Conservation (phyloP, 2,329 filamentous ascomycete genomes). For the Fusarium sp. region DNA sequence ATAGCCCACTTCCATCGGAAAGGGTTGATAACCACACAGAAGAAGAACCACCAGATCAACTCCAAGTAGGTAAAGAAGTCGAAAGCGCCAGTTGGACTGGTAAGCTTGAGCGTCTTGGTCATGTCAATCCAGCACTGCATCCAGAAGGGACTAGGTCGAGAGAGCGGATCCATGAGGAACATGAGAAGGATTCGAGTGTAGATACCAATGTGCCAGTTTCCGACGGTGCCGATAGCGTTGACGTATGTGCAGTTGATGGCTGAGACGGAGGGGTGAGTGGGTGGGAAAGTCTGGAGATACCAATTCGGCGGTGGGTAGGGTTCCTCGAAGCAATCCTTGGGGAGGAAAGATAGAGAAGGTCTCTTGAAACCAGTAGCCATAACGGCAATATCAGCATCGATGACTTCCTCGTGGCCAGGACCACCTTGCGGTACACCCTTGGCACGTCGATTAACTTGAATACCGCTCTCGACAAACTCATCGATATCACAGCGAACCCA, state of each 20-base stretch:
- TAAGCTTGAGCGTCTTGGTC: conserved; percentile 75
- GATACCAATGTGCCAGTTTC: conserved; percentile 90
- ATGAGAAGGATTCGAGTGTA: conserved; percentile 88
- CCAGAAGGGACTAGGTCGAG: conserved; percentile 75
- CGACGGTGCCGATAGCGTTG: conserved; percentile 81
- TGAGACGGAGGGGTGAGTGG: conserved; percentile 76
- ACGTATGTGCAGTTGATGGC: conserved; percentile 84
- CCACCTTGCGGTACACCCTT: conserved; percentile 81
- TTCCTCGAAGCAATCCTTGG: conserved; percentile 75
- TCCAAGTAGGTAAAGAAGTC: conserved; percentile 93
- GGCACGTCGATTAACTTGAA: conserved; percentile 76
- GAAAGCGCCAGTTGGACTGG: conserved; percentile 79
- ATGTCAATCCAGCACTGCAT: conserved; percentile 91
- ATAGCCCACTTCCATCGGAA: conserved; percentile 91
- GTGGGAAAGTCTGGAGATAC: conserved; percentile 90
- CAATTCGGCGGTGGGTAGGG: conserved; percentile 84
- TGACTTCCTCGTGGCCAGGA: conserved; percentile 71
- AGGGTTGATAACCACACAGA: conserved; percentile 81
- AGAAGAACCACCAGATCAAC: conserved; percentile 85
- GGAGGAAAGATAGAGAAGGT: conserved; percentile 78
- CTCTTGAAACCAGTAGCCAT: conserved; percentile 86
- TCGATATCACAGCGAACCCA: conserved; percentile 87
- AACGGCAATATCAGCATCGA: conserved; percentile 80
- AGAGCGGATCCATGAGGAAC: conserved; percentile 83
- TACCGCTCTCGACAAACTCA: conserved; percentile 69